Evolutionary conservation across 2,329 filamentous ascomycete genomes (phyloP), one percentile per base, ranked within the genome.

Genomic region (Cercospora sp.): DNA sequence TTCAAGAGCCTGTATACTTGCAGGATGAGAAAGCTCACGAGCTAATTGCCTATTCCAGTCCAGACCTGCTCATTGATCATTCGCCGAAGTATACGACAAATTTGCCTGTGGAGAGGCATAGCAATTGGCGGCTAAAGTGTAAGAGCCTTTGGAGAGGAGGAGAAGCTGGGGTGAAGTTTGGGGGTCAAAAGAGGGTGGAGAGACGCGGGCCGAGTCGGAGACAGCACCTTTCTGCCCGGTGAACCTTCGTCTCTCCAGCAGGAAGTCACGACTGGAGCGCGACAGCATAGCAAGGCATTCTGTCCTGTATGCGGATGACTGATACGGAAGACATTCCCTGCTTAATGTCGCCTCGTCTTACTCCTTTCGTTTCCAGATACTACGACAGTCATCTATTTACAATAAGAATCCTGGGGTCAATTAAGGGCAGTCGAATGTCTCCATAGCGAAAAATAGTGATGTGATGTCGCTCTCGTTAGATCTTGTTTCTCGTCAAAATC

Each of bases 401-500:
- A 55, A 55, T 16, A 28, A 55, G 36, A 55, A 55, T 55, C 48
- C 26, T 23, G 48, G 23, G 12, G 12, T 28, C 12, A 23, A n/a
- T 55, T 55, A 28, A 28, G 23, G 10, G 23, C 12, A 59, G 30
- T 31, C 18, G 10, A 20, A 59, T 59, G n/a, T 59, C 30, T 59
- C 55, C 48, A 55, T 55, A 55, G 48, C 48, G 36, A 3, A 55
- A 28, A 55, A 39, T 39, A 39, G 33, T 39, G 16, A 30, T 13
- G 23, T 28, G 12, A 55, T 36, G 8, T 64, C 66, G 59, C 63
- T 66, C 59, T 69, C 68, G 58, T 69, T 60, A 69, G 55, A 69
- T 70, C 68, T 70, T 70, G 66, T 51, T 53, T 64, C 53, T 68
- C 66, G 66, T 69, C 42, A 66, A 60, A 20, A 55, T 55, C 28